Base-by-base conservation (phyloP, 768 basidiomycete genomes). In the Russula virescens region DNA sequence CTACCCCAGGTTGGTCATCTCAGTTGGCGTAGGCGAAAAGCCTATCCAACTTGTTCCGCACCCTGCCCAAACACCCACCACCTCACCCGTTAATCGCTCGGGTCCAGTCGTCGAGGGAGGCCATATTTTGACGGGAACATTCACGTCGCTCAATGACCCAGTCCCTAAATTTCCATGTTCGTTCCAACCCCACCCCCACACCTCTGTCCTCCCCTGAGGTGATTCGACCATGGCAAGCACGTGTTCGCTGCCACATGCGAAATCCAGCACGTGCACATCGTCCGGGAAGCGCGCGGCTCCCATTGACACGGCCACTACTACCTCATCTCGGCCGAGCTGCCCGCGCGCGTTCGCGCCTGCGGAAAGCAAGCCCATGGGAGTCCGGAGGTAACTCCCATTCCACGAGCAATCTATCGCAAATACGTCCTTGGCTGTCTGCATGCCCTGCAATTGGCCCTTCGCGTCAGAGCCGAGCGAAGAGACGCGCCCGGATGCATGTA, bases 181-280 rank as follows among this genome's bases (percentile, higher is more conserved):
- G 72, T 98, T 98, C 95, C 96, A 98, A 0, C 96, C 96, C 91
- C 95, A 97, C 0, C 84, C 90, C 83, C 85, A 90, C 0, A 94
- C 80, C 31, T 28, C 49, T 5, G 31, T 54, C 10, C 56, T 58
- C 31, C 49, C 46, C 0, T 71, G 55, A 3, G 11, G 11, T 6
- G 71, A 42, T 18, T 73, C 25, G 65, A 55, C 58, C 68, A 72
- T 10, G 28, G 50, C 50, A 6, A 97, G 73, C 3, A 91, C 81
- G 73, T 98, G 94, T 73, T 98, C 95, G 68, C 89, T 92, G 21
- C 94, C 94, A 60, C 88, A 90, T 25, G 60, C 64, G 34, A 73
- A 58, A 9, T 57, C 61, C n/a, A 62, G 68, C 25, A 66, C 68
- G 18, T 49, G 55, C 11, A 63, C 45, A n/a, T 63, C 43, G 38